Evolutionary conservation across 768 basidiomycete genomes (phyloP).

Genomic region (Strobilomyces echinocephalus): DNA sequence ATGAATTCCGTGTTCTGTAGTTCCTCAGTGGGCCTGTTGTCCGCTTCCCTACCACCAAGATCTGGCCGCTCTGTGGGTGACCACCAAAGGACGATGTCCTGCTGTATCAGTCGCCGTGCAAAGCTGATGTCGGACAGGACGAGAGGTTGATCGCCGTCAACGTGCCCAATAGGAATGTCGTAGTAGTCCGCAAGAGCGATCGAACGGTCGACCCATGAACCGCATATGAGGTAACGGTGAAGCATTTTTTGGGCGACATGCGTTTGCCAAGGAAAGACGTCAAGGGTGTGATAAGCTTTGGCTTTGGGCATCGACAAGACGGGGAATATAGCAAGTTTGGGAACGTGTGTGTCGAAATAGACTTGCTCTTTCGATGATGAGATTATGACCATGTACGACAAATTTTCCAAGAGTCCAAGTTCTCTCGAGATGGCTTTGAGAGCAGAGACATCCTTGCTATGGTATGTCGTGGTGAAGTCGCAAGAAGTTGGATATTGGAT

Average conservation of each 20-base stretch:
- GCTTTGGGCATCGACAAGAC: constrained; percentile 82
- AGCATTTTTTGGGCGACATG: constrained; percentile 82
- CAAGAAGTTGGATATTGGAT: constrained; percentile 61
- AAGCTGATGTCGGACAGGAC: constrained; percentile 86
- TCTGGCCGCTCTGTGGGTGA: constrained; percentile 85
- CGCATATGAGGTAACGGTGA: constrained; percentile 71
- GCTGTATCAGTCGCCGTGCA: constrained; percentile 77
- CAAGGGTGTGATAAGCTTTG: constrained; percentile 67
- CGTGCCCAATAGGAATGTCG: constrained; percentile 88
- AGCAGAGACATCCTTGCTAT: constrained; percentile 72
- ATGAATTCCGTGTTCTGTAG: constrained; percentile 80
- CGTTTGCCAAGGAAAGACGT: constrained; percentile 86
- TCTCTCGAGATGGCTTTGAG: constrained; percentile 86
- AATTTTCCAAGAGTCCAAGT: constrained; percentile 67
- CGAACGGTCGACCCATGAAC: constrained; percentile 74
- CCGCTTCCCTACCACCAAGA: constrained; percentile 89
- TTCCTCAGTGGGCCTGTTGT: constrained; percentile 71
- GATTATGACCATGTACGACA: constrained; percentile 71
- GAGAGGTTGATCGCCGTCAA: constrained; percentile 88
- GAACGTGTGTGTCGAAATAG: constrained; percentile 72
- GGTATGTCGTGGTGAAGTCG: constrained; percentile 68
- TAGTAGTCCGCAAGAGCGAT: constrained; percentile 83
- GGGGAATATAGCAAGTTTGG: constrained; percentile 79
- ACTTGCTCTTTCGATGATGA: constrained; percentile 81
- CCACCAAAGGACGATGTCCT: constrained; percentile 97